These are phyloP conservation scores for Rhizoclosmatium sp. DNA, from an alignment of 192 early-diverging fungal genomes.

Conservation along the genomic window DNA sequence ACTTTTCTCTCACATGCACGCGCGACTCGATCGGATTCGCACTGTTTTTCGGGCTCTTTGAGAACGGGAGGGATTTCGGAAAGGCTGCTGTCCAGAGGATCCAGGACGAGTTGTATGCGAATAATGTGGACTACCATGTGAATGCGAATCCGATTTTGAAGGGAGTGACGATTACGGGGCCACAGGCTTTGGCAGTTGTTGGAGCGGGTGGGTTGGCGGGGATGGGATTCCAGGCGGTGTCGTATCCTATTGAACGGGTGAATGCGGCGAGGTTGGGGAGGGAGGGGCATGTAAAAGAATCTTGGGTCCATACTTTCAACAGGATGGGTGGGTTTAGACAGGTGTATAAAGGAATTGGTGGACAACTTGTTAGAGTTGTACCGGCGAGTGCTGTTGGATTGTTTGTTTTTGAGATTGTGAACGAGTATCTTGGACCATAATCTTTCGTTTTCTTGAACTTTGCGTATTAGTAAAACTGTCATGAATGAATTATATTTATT, in stretches of 20 bases:
- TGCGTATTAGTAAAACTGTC: too few relatives aligned
- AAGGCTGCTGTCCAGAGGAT: conserved; percentile 45
- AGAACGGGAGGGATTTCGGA: conserved; percentile 44
- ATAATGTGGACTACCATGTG: background rate
- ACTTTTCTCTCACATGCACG: conserved; percentile 37
- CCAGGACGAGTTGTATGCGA: conserved; percentile 24
- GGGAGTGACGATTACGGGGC: conserved; percentile 28
- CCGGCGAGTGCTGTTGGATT: conserved; percentile 59
- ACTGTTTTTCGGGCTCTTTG: conserved; percentile 63
- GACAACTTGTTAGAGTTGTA: conserved; percentile 56
- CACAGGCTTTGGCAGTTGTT: conserved; percentile 45
- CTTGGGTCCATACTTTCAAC: conserved; percentile 5
- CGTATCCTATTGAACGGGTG: conserved; percentile 56
- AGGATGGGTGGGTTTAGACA: conserved; percentile 39
- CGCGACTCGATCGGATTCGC: conserved; percentile 55
- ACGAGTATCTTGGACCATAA: conserved; percentile 51
- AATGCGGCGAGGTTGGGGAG: conserved; percentile 15
- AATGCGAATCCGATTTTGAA: conserved; percentile 9
- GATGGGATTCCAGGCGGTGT: conserved; percentile 52
- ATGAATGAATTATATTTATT: too few relatives aligned
- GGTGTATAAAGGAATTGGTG: conserved; percentile 55
- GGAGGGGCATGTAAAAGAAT: background rate
- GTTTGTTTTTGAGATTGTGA: conserved; percentile 60
- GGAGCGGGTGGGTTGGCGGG: conserved; percentile 55
- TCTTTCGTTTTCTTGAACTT: background rate